phyloP scores from a whole-genome alignment of 2,329 filamentous ascomycete species.

The Chrysoporthe deuterocubensis region DNA sequence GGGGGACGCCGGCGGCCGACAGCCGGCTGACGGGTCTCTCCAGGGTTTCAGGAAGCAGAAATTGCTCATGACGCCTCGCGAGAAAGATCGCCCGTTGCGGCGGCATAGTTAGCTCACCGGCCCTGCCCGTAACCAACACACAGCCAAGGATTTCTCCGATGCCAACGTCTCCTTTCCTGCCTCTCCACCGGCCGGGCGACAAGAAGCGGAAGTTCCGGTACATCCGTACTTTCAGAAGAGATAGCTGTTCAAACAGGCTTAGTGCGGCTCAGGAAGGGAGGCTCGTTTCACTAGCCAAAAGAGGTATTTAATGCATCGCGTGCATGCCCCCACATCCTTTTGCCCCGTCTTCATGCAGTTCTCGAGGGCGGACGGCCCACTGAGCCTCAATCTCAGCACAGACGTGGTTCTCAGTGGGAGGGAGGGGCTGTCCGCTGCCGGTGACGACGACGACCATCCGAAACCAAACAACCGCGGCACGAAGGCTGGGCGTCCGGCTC shows the following conservation, averaged over 20 bases:
- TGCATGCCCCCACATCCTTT: neutral
- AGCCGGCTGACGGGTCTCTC: neutral
- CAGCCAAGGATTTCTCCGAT: no score
- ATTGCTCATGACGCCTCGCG: neutral
- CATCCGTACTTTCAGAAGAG: neutral
- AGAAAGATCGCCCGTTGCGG: neutral
- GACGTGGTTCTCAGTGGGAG: neutral
- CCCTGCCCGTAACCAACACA: no score
- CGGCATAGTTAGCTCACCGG: no score
- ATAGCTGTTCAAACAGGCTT: constrained; percentile 3
- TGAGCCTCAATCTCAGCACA: constrained; percentile 11
- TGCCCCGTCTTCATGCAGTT: constrained; percentile 5
- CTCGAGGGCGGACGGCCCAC: neutral
- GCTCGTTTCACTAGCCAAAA: constrained; percentile 13
- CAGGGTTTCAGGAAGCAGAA: neutral
- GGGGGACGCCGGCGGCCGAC: neutral
- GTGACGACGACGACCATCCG: neutral
- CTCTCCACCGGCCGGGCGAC: no score
- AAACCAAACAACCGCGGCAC: neutral
- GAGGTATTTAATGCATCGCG: neutral
- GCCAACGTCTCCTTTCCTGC: no score
- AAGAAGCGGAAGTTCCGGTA: no score
- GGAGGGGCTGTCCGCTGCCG: neutral
- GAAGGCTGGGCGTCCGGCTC: neutral
- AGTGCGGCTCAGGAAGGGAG: constrained; percentile 15